These are phyloP conservation scores for Nicotiana noctiflora DNA, from an alignment of 257 asterid species.

Conservation along the genomic window DNA sequence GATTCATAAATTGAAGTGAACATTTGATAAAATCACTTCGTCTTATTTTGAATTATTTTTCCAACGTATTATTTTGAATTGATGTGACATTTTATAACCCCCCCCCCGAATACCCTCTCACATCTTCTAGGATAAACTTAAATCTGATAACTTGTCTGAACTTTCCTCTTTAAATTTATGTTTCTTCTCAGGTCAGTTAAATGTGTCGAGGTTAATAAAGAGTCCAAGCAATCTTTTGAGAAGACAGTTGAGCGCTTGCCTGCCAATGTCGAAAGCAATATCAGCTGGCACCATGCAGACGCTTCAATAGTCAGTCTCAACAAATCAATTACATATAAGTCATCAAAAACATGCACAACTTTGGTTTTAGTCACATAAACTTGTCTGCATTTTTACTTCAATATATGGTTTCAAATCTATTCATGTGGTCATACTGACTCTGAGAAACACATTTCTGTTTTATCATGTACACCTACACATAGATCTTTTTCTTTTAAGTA, in stretches of 20 bases:
- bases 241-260: conserved; percentile 83
- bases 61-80: neutral
- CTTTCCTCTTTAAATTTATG: neutral
- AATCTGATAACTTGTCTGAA: neutral
- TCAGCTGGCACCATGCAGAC: conserved; percentile 97
- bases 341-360: neutral
- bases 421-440: neutral
- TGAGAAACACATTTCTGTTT: neutral
- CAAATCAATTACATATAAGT: neutral
- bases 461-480: neutral
- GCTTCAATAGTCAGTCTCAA: conserved; percentile 54
- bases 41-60: neutral
- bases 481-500: neutral
- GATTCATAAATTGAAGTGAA: neutral
- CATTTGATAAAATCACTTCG: neutral
- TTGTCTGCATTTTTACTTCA: neutral
- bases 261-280: conserved; percentile 42
- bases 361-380: neutral
- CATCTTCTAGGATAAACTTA: neutral
- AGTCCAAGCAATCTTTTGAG: conserved; percentile 73
- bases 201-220: conserved; percentile 93
- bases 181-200: conserved; percentile 62
- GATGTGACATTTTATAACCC: neutral
- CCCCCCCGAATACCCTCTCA: neutral
- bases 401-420: neutral